A percentile compares a stretch with the other conserved stretches of the same genome.
phyloP scores from a whole-genome alignment of 768 basidiomycete species.

The Coprinopsis sp. region DNA sequence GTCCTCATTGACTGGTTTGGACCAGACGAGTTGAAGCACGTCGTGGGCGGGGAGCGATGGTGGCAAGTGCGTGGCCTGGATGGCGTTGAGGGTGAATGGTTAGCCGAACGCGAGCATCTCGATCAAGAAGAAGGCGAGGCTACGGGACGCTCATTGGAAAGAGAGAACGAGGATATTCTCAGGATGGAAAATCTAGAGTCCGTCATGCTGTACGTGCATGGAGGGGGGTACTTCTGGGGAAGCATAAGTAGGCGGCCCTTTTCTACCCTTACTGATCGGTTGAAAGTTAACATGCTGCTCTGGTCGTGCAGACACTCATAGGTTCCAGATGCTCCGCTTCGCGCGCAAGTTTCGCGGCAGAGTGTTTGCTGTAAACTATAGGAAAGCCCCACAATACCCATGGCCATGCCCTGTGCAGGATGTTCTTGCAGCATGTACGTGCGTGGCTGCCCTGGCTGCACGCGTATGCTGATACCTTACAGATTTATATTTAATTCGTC shows the following conservation, averaged over 20 bases:
- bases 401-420: conserved; percentile 79
- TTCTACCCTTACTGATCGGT: conserved; percentile 2
- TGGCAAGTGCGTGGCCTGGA: conserved; percentile 76
- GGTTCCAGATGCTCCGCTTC: conserved; percentile 56
- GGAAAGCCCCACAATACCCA: conserved; percentile 81
- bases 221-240: conserved; percentile 66
- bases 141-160: conserved; percentile 26
- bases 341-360: conserved; percentile 68
- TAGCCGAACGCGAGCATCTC: conserved; percentile 48
- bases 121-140: conserved; percentile 14
- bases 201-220: conserved; percentile 65
- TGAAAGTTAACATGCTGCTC: background rate
- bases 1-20: conserved; percentile 68
- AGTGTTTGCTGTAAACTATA: conserved; percentile 61
- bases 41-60: conserved; percentile 77
- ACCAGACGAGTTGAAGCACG: conserved; percentile 58
- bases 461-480: background rate
- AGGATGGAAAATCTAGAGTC: conserved; percentile 52
- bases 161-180: conserved; percentile 35
- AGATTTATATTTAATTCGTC: conserved; percentile 73
- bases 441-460: background rate
- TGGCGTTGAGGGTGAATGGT: conserved; percentile 64
- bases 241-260: conserved; percentile 44
- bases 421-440: conserved; percentile 65
- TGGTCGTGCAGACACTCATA: conserved; percentile 43